Evolutionary conservation across 495 filamentous ascomycete species (phyloP).

Genomic region (Amorphotheca resinae): DNA sequence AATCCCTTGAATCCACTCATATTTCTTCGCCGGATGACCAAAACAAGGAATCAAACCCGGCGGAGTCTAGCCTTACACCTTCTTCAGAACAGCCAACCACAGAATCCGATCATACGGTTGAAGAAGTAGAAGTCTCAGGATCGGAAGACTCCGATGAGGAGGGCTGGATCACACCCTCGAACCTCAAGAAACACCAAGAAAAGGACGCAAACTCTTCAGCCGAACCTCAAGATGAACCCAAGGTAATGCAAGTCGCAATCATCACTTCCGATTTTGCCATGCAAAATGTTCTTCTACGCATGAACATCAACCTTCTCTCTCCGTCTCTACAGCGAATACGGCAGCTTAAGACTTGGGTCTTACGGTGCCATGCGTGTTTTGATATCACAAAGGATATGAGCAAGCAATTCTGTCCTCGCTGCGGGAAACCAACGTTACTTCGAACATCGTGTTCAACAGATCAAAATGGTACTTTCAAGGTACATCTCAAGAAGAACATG

Average conservation of each 20-base stretch:
- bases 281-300: slow-evolving; percentile 88
- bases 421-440: slow-evolving; percentile 76
- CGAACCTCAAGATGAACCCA: slow-evolving; percentile 34
- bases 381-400: slow-evolving; percentile 67
- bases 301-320: slow-evolving; percentile 87
- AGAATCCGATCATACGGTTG: background rate
- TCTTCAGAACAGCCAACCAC: background rate
- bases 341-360: slow-evolving; percentile 70
- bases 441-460: slow-evolving; percentile 79
- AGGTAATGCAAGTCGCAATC: slow-evolving; percentile 66
- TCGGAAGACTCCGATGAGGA: slow-evolving; percentile 51
- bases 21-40: background rate
- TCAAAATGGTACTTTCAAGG: slow-evolving; percentile 61
- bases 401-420: slow-evolving; percentile 89
- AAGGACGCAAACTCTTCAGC: slow-evolving; percentile 42
- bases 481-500: slow-evolving; percentile 90
- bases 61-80: background rate
- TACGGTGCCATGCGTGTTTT: slow-evolving; percentile 94
- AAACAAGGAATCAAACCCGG: background rate
- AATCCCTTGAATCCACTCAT: slow-evolving; percentile 6
- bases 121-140: slow-evolving; percentile 21
- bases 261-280: slow-evolving; percentile 94
- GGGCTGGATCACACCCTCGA: slow-evolving; percentile 92
- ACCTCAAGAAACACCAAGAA: slow-evolving; percentile 73
- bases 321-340: slow-evolving; percentile 61